Base-by-base conservation (phyloP, 495 filamentous ascomycete genomes). In the Physcia stellaris region DNA sequence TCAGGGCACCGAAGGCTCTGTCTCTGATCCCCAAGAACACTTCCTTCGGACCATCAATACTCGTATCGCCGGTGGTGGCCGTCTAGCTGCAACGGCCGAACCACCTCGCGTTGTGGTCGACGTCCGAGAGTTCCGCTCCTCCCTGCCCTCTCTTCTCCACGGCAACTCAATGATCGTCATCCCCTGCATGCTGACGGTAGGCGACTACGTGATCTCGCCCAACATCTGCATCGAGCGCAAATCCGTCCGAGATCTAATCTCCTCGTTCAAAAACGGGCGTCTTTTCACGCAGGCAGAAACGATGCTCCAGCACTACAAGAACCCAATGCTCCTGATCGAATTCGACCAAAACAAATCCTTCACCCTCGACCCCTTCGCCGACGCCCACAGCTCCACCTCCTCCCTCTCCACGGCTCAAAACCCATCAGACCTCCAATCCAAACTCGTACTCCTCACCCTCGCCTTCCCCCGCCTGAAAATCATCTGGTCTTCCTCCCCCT, bases 291-390 rank as follows among this genome's bases (percentile, higher is more conserved):
- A 98, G 61, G 79, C 80, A 18, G 92, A 98, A 61, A 80, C 79
- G 16, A 95, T 98, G 92, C 73, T 88, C 23, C 71, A 81, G 49
- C 74, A 96, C 60, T 98, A 98, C 71, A 81, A 83, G 49, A 75
- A 59, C 46, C 85, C 88, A 0, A 80, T 96, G 70, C 77, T 98
- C 3, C 67, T 98, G 23, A 94, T 98, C 48, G 90, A 98, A 54
- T 98, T 98, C 58, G 87, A 96, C 57, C 83, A 93, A 53, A 86
- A 93, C 61, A 94, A 94, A 53, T 84, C 82, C 16, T 98, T 98
- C 58, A 96, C 85, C 7, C 79, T 98, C 12, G 90, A 96, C 57
- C 83, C 85, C 0, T 94, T 93, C 53, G 80, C 83, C 9, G 83
- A 85, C 40, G 65, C 85, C 2, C 80, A 80, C 20, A 75, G 74